Base-by-base conservation (phyloP, 2,329 filamentous ascomycete genomes). In the Penicillium sp. region DNA sequence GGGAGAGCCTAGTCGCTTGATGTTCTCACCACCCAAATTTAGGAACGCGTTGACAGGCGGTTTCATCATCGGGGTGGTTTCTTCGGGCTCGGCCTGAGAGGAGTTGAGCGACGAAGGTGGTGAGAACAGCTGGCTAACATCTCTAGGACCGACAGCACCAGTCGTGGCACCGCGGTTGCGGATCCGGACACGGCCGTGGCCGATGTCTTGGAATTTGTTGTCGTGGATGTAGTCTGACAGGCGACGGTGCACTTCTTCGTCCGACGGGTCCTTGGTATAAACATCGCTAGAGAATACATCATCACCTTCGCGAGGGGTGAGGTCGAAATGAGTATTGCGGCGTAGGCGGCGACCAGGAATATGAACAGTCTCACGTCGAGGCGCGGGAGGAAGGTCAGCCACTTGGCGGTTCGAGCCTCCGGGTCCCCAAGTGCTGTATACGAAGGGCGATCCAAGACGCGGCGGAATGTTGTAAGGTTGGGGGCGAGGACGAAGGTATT, bases 91-190 rank as follows among this genome's bases (percentile, higher is more conserved):
- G 40, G 62, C 53, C 49, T 65, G 60, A 51, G 65, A 66, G 18
- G 61, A 66, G 33, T 57, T 59, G 52, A 63, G 57, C 29, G 67
- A 72, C 1, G 74, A 74, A 9, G 78, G 78, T 6, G 81, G 81
- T 3, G 78, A 80, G 64, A 86, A 84, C 3, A 86, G 72, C 52
- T 79, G 77, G 40, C 82, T 76, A 29, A 86, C 74, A 48, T 80
- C 79, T 48, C 79, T 75, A 24, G 77, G 77, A 57, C 77, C 77
- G 55, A 83, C 79, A 48, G 84, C 82, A 46, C 84, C 81, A 21
- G 83, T 77, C 43, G 83, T 87, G 63, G 85, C 86, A 51, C 85
- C 85, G 39, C 85, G 82, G 61, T 80, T 85, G 36, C 85, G 81
- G 29, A 85, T 79, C 23, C 85, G 82, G 10, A 85, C 79, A 26